Percentiles rank a stretch among this genome's conserved stretches.
Conservation (phyloP, 768 basidiomycete species). For the Daedaleopsis sinensis region DNA sequence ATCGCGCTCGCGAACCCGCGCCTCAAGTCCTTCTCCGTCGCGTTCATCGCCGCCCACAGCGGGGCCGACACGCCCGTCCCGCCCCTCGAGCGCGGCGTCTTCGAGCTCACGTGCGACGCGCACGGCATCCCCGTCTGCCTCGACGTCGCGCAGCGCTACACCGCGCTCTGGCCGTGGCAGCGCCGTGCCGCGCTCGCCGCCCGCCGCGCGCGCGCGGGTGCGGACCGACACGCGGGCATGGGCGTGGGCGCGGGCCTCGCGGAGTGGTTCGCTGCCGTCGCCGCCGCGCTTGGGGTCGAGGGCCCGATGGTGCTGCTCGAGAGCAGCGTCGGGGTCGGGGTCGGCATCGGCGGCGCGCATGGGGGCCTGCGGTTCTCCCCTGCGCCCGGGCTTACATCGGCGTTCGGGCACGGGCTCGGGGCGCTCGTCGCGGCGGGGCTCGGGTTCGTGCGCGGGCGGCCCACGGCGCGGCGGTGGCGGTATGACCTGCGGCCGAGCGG, state of each 20-base stretch:
- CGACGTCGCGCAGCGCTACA: slow-evolving; percentile 50
- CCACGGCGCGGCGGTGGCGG: slow-evolving; percentile 29
- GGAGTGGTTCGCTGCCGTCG: slow-evolving; percentile 16
- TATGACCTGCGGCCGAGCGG: slow-evolving; percentile 41
- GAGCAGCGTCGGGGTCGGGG: not conserved
- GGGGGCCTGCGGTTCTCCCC: too few species aligned
- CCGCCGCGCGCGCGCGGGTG: too few species aligned
- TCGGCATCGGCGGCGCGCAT: not conserved
- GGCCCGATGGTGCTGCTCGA: slow-evolving; percentile 8
- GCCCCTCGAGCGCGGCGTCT: slow-evolving; percentile 50
- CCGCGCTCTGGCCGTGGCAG: slow-evolving; percentile 49
- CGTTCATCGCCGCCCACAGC: slow-evolving; percentile 63
- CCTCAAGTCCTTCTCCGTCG: slow-evolving; percentile 62
- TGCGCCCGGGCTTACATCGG: too few species aligned
- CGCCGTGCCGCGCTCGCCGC: not conserved
- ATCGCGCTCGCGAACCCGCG: slow-evolving; percentile 71
- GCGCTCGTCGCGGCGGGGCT: not conserved
- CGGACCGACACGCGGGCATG: not conserved
- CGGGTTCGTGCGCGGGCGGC: slow-evolving; percentile 2
- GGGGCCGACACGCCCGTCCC: slow-evolving; percentile 38
- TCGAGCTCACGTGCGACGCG: slow-evolving; percentile 59
- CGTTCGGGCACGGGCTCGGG: slow-evolving; percentile 3
- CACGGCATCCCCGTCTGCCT: slow-evolving; percentile 65
- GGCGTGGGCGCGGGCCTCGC: slow-evolving; percentile 3
- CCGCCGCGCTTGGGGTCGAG: slow-evolving; percentile 11